A percentile compares a stretch with the other conserved stretches of the same genome.
Evolutionary conservation across 129 eudicot species (phyloP).

Genomic region (Rutidosis leptorrhynchoides): DNA sequence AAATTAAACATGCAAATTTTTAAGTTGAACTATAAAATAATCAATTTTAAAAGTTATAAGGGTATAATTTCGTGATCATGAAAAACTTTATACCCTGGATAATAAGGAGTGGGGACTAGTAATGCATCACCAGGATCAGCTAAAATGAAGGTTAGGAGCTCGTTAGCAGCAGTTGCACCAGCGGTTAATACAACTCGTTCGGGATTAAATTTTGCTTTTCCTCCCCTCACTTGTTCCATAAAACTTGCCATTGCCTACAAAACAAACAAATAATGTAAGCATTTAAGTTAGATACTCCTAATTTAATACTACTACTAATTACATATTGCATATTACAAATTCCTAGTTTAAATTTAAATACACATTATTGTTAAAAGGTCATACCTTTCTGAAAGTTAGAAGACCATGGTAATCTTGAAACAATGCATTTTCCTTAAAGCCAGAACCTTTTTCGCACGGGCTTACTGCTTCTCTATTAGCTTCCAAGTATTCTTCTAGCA

Average conservation of each 20-base stretch:
- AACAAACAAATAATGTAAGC: neutral
- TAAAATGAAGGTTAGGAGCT: conserved; percentile 75
- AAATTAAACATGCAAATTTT: conserved; percentile 1
- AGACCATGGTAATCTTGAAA: conserved; percentile 94
- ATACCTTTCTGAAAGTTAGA: conserved; percentile 70
- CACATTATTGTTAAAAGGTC: neutral
- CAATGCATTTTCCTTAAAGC: conserved; percentile 80
- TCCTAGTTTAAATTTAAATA: too few relatives aligned
- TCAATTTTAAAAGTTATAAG: neutral
- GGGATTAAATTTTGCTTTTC: conserved; percentile 72
- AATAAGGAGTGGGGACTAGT: conserved; percentile 85
- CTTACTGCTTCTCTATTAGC: conserved; percentile 45
- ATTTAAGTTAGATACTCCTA: neutral
- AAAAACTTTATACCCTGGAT: conserved; percentile 65
- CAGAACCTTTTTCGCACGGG: conserved; percentile 40
- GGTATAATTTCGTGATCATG: neutral
- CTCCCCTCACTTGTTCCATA: conserved; percentile 89
- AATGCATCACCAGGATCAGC: conserved; percentile 91
- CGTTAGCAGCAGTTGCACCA: conserved; percentile 94
- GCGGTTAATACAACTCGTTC: conserved; percentile 77
- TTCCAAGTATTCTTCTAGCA: conserved; percentile 72
- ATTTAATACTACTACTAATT: too few relatives aligned
- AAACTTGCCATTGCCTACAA: conserved; percentile 90
- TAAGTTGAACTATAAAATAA: too few relatives aligned
- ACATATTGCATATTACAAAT: too few relatives aligned